Evolutionary conservation across 768 basidiomycete genomes (phyloP), one percentile per base, ranked within the genome.

Genomic region (Lanmaoa pseudosensibilis): DNA sequence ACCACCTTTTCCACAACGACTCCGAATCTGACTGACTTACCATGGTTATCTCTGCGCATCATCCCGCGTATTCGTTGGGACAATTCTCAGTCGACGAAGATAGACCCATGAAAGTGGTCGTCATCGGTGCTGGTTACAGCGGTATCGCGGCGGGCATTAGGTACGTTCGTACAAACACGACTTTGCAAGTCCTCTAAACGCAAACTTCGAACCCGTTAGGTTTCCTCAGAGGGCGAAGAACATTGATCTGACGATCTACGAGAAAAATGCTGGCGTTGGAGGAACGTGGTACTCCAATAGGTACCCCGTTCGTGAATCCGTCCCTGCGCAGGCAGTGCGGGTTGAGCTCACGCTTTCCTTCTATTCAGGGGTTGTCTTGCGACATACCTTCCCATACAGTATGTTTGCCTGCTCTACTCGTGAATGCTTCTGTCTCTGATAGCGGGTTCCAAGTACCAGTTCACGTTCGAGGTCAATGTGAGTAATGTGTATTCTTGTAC

Each of bases 281-380:
- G 86, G 86, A 2, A 80, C 83, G 3, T 88, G 86, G 86, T 80
- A 74, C 60, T 69, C 72, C 10, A 85, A 84, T 55, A 75, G 67
- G 54, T 85, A 84, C 64, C 82, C 83, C 5, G 81, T 59, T 58
- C 56, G 56, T 81, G 46, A 64, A 43, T 49, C 15, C 19, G 7
- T 49, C 18, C 37, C 34, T 44, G 4, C 9, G 16, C 16, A 16
- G 8, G 6, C 7, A 21, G 21, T 41, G 9, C 8, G 21, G 18
- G 36, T 21, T 11, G 27, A 19, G 7, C 56, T 52, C 39, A 52
- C 18, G 9, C 12, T 36, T 8, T 36, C 21, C 16, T 15, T 40
- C 23, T 5, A 19, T 19, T 33, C 32, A 83, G 75, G 83, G 84
- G 10, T 65, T 85, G 11, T 77, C 80, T n/a, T 86, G 85, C 60